Evolutionary conservation across 73 alveolate species (phyloP).

Genomic region (Urostyla sp.): DNA sequence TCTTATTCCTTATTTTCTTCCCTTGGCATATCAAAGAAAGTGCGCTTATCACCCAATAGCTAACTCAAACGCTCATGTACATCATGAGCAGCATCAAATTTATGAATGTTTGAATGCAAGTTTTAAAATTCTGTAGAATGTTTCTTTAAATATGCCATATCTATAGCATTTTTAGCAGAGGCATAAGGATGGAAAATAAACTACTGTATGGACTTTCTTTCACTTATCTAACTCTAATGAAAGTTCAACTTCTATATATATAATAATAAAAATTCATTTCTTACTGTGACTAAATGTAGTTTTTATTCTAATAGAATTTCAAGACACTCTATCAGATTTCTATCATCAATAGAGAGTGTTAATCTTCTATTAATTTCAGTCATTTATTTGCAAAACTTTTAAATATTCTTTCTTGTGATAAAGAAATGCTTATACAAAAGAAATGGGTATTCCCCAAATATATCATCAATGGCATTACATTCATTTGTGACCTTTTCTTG

Average conservation of each 20-base stretch:
- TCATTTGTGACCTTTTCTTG: background rate
- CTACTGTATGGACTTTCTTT: background rate
- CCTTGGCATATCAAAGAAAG: conserved; percentile 27
- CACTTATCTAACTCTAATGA: conserved; percentile 10
- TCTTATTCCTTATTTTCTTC: conserved; percentile 1
- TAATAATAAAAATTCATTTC: background rate
- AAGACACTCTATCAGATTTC: conserved; percentile 10
- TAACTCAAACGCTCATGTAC: conserved; percentile 14
- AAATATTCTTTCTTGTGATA: conserved; percentile 6
- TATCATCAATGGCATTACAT: conserved; percentile 8
- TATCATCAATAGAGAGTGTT: conserved; percentile 16
- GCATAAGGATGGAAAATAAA: background rate
- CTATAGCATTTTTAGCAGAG: background rate
- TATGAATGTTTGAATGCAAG: conserved; percentile 15
- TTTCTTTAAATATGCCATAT: background rate
- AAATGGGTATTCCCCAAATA: conserved; percentile 25
- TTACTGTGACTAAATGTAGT: conserved; percentile 30
- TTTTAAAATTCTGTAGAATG: conserved; percentile 1
- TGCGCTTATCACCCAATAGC: conserved; percentile 14
- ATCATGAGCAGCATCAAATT: conserved; percentile 3
- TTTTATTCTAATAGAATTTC: background rate
- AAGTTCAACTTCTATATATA: conserved; percentile 21
- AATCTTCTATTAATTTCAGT: conserved; percentile 12
- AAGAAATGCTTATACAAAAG: conserved; percentile 11
- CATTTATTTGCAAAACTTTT: conserved; percentile 19